Evolutionary conservation across 768 basidiomycete genomes (phyloP), one percentile per base, ranked within the genome.

Genomic region (Termitomyces bulborhizus): DNA sequence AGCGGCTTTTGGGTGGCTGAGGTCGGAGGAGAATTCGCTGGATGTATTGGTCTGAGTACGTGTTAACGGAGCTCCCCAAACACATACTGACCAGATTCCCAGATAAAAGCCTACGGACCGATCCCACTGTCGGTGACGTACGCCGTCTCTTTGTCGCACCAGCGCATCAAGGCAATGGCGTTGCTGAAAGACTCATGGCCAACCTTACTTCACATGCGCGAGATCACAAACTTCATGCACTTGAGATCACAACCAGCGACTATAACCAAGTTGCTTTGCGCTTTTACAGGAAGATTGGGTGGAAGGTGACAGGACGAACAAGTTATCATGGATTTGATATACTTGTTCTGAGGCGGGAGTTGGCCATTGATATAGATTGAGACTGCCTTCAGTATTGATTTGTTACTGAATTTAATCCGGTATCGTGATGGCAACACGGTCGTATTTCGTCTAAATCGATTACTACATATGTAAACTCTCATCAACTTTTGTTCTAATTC

Each of bases 1-100:
- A 42, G 57, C 8, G 53, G 46, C 13, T 62, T 60, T 42, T 62
- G 61, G 61, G 55, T 62, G 13, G 61, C 61, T 45, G 57, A 60
- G 24, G 47, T 51, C 1, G 46, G n/a, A 7, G 53, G 51, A 18
- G 46, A 57, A 40, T 39, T 62, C 11, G 52, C 54, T 24, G 61
- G 61, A 29, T 57, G 55, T 24, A 46, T 62, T n/a, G 61, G 61
- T n/a, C 46, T 62, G 15, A 58, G 61, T 62, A 11, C 6, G 54
- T 56, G 13, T 40, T 11, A 16, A 16, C 36, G 4, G 15, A 32
- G 4, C 6, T 37, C 44, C 16, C 27, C 16, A 34, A 26, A 9
- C 15, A 16, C 21, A n/a, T n/a, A n/a, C 42, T 47, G 6, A 43
- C 21, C 6, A n/a, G 18, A 18, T 13, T 15, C 8, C 1, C 37